A percentile compares a stretch with the other conserved stretches of the same genome.
Evolutionary conservation across 306 rosid genomes (phyloP).

Genomic region (Nissolia schottii): DNA sequence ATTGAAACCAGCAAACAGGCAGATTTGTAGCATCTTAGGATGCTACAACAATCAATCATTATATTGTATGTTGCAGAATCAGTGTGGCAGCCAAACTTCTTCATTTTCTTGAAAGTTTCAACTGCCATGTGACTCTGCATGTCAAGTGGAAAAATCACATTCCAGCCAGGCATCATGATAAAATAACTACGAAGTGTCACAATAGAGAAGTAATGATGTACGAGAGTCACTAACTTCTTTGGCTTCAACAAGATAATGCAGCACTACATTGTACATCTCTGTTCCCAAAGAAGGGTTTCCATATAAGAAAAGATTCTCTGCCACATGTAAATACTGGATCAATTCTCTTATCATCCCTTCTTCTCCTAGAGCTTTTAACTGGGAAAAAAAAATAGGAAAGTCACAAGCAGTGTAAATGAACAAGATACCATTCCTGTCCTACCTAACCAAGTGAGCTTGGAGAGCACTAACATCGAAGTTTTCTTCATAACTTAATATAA

Average conservation of each 20-base stretch:
- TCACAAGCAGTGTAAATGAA: background rate
- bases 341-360: conserved; percentile 70
- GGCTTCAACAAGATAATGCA: conserved; percentile 63
- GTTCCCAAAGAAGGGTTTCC: conserved; percentile 42
- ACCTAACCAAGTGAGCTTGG: background rate
- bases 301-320: conserved; percentile 61
- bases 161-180: conserved; percentile 15
- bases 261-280: conserved; percentile 50
- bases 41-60: conserved; percentile 69
- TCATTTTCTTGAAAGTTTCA: conserved; percentile 65
- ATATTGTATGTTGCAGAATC: conserved; percentile 59
- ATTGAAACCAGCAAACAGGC: conserved; percentile 57
- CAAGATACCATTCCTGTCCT: conserved; percentile 4
- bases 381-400: conserved; percentile 23
- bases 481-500: background rate
- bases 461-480: conserved; percentile 5
- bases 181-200: conserved; percentile 15
- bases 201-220: conserved; percentile 26
- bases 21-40: conserved; percentile 55
- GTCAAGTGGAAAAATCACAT: conserved; percentile 31
- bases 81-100: conserved; percentile 47
- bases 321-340: conserved; percentile 60
- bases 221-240: conserved; percentile 51
- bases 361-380: conserved; percentile 80
- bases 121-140: conserved; percentile 62